These are phyloP conservation scores for Gelatoporia subvermispora DNA, from an alignment of 768 basidiomycete genomes.

Conservation along the genomic window DNA sequence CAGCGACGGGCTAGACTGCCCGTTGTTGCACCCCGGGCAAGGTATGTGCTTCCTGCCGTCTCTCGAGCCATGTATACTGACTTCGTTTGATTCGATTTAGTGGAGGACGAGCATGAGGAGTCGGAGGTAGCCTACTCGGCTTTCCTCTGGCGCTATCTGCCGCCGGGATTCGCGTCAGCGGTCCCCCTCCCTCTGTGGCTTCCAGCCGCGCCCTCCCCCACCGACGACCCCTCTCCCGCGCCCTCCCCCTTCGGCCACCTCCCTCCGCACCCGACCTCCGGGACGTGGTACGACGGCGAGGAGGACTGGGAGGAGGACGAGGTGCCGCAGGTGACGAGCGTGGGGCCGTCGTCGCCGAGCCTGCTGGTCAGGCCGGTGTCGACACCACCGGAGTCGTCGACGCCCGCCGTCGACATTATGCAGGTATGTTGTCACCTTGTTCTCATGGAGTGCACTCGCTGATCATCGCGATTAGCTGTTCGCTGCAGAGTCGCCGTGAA, in stretches of 20 bases:
- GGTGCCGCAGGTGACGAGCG: background rate
- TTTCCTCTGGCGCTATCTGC: conserved; percentile 3
- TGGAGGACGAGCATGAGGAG: conserved; percentile 3
- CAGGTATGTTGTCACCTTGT: conserved; percentile 9
- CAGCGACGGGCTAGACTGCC: conserved; percentile 22
- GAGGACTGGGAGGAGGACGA: too few relatives aligned
- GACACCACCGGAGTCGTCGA: conserved; percentile 16
- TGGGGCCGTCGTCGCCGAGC: conserved; percentile 1
- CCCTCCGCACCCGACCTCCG: background rate
- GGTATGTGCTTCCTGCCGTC: conserved; percentile 2
- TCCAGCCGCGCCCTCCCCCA: too few relatives aligned
- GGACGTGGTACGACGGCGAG: too few relatives aligned
- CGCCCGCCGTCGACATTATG: conserved; percentile 1
- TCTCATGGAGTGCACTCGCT: background rate
- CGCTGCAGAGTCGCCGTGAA: conserved; percentile 22
- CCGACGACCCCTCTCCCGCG: conserved; percentile 4
- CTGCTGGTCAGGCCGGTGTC: conserved; percentile 19
- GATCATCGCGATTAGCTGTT: conserved; percentile 19
- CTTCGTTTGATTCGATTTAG: background rate
- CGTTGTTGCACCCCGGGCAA: conserved; percentile 18
- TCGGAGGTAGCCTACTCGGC: conserved; percentile 3
- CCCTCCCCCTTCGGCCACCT: conserved; percentile 5
- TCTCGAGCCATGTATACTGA: background rate
- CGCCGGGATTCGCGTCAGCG: conserved; percentile 5
- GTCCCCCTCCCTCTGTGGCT: conserved; percentile 4